Evolutionary conservation across 208 protist species (phyloP), one percentile per base, ranked within the genome.

Genomic region (Leishmania mexicana): DNA sequence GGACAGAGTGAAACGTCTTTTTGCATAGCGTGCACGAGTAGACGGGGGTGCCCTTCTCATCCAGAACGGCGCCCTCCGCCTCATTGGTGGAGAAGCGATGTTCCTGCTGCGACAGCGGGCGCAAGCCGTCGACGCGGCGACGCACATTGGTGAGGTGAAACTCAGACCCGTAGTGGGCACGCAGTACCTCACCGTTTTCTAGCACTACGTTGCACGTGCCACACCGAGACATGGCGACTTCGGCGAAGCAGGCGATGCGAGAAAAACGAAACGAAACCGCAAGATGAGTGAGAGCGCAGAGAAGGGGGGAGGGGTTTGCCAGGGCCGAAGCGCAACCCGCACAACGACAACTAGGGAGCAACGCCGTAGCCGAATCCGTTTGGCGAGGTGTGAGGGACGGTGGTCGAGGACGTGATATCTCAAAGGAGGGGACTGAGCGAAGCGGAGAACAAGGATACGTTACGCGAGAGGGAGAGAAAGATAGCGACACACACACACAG

Each of bases 21-120:
- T 96, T 96, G 92, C 95, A 98, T 74, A 98, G 88, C 35, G 92
- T 98, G 88, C 95, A 98, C 6, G 92, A 94, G 81, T 93, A 98
- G 15, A 92, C 76, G 3, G 93, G 92, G 28, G 82, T 83, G 40
- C 81, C 85, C 76, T 76, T 85, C 45, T 81, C 90, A 40, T 92
- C 89, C 2, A 86, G 62, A 7, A 51, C 42, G 53, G 78, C 82
- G 10, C 79, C 83, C 24, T 89, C 82, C 42, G 87, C 74, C 4
- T 81, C 83, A 1, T 45, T 42, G 60, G 85, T 82, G 19, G 60
- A 28, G 62, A 78, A 68, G 73, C 87, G 89, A 70, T 90, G 87
- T 85, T 97, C 92, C 65, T 91, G 81, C 40, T 84, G 84, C 11
- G 89, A 94, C 28, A 96, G 60, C 21, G 94, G 88, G 49, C 93